Percentiles rank a stretch among this genome's conserved stretches.
Evolutionary conservation across 352 stramenopile species (phyloP).

Genomic region (Phytopythium delawarense): DNA sequence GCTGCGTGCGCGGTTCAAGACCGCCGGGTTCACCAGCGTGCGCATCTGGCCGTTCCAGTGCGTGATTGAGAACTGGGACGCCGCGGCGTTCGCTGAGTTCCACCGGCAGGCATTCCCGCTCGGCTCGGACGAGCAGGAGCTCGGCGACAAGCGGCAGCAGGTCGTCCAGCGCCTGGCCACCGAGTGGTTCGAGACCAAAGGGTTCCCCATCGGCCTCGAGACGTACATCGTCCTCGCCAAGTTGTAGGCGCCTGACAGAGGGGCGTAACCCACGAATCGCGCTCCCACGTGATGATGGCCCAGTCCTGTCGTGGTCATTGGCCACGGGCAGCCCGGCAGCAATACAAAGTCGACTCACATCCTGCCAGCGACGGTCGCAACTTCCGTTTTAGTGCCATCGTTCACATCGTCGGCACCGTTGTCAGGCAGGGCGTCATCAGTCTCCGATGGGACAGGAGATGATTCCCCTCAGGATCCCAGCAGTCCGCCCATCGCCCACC

Average conservation of each 20-base stretch:
- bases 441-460: too few relatives aligned
- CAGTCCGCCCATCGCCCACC: too few relatives aligned
- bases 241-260: not conserved
- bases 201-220: constrained; percentile 49
- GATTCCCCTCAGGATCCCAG: too few relatives aligned
- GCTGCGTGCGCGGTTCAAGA: constrained; percentile 25
- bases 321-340: too few relatives aligned
- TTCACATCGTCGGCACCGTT: too few relatives aligned
- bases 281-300: too few relatives aligned
- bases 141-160: constrained; percentile 18
- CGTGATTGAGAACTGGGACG: constrained; percentile 45
- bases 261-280: too few relatives aligned
- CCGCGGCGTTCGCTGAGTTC: constrained; percentile 38
- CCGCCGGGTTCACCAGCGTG: constrained; percentile 29
- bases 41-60: constrained; percentile 49
- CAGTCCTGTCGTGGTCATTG: too few relatives aligned
- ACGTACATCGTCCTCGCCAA: constrained; percentile 46
- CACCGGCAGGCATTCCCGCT: constrained; percentile 19
- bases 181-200: constrained; percentile 39
- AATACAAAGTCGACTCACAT: too few relatives aligned
- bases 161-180: constrained; percentile 35
- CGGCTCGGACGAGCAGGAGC: constrained; percentile 21
- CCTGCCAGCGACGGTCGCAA: too few relatives aligned
- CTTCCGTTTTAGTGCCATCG: too few relatives aligned
- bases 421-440: too few relatives aligned